These are phyloP conservation scores for Plectosphaerella sp. DNA, from an alignment of 2,329 filamentous ascomycete genomes.

Conservation along the genomic window DNA sequence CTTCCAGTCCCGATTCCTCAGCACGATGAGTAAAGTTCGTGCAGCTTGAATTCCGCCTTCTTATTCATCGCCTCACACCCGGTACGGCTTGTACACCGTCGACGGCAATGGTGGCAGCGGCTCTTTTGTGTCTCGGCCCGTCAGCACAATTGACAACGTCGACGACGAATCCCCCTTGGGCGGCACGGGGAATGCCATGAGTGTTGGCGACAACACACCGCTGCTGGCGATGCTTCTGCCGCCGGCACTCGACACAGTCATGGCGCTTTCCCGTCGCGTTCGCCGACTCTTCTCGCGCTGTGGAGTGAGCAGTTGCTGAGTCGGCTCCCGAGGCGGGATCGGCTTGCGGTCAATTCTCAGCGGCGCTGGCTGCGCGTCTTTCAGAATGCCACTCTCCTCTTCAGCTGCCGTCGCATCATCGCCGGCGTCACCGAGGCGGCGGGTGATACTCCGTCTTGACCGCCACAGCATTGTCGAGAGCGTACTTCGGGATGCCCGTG, in stretches of 20 bases:
- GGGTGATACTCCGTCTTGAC: constrained; percentile 4
- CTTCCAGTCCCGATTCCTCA: no score
- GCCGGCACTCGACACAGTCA: constrained; percentile 1
- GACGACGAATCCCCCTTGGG: not conserved
- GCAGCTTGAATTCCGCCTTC: no score
- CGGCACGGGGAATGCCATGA: constrained; percentile 3
- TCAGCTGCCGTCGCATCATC: not conserved
- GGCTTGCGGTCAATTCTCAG: constrained; percentile 7
- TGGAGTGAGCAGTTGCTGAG: constrained; percentile 2
- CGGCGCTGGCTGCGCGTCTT: not conserved
- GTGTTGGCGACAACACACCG: constrained; percentile 6
- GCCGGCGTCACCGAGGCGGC: constrained; percentile 1
- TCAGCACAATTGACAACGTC: not conserved
- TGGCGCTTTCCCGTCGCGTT: not conserved
- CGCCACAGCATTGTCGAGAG: constrained; percentile 10
- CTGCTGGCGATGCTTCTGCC: constrained; percentile 3
- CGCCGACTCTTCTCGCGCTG: constrained; percentile 3
- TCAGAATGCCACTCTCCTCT: not conserved
- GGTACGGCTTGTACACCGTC: not conserved
- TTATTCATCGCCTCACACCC: not conserved
- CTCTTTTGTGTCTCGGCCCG: not conserved
- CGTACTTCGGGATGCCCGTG: constrained; percentile 6
- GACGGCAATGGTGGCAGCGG: not conserved
- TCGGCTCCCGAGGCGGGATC: constrained; percentile 2
- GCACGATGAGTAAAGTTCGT: no score